Base-by-base conservation (phyloP, 257 asterid genomes). In the Forsythia viridissima region DNA sequence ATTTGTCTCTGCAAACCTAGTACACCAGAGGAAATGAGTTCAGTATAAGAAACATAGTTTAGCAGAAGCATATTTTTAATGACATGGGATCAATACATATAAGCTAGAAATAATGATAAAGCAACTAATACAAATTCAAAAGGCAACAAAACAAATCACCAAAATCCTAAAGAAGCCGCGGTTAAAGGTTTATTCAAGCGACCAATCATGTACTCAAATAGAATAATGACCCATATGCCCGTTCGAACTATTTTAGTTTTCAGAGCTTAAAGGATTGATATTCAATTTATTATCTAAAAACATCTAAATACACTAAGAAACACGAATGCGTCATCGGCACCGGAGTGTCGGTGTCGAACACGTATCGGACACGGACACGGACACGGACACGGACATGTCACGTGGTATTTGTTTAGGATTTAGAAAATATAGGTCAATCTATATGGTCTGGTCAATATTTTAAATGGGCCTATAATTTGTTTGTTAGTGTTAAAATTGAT, bases 1-100 rank as follows among this genome's bases (percentile, higher is more conserved):
- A 75, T 74, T 77, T 20, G 15, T 40, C 48, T 67, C 24, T 2
- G 59, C 59, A 37, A 65, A 80, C 78, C 85, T 82, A 71, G 43
- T 65, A 65, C 24, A 83, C 34, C 57, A 75, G 71, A 71, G 63
- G 43, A 81, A 74, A 21, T 9, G 57, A 57, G 55, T 69, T 41
- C 21, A 59, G n/a, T 34, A 10, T 52, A 43, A 80, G 80, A 76
- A 70, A 63, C 43, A 70, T n/a, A 61, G 51, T 57, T 51, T 9
- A 63, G 76, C 66, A 73, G 13, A 73, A 77, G 72, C n/a, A 65
- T 63, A 48, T 48, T 43, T 66, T 43, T 65, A 66, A 71, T 44
- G 43, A 24, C 37, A 59, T 42, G 76, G 59, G 78, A 61, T 34
- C 30, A 34, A 67, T 36, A 11, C 12, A 55, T 24, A 74, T 11